A percentile compares a stretch with the other conserved stretches of the same genome.
These are phyloP conservation scores for Bacidia gigantensis DNA, from an alignment of 495 filamentous ascomycete genomes.

Conservation along the genomic window DNA sequence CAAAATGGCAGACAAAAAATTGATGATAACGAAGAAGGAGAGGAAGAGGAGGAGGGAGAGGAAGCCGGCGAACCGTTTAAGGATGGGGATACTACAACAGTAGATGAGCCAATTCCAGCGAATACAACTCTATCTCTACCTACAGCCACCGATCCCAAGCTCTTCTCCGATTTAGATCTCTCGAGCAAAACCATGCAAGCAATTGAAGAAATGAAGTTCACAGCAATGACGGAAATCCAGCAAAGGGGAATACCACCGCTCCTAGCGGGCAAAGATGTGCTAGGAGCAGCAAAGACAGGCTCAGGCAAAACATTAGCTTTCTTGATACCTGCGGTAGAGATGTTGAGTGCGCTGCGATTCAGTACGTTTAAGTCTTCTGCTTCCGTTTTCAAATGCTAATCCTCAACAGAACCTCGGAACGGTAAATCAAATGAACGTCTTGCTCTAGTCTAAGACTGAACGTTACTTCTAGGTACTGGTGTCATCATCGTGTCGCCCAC, in stretches of 20 bases:
- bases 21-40: neutral
- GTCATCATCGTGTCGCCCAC: conserved; percentile 79
- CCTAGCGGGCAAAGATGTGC: conserved; percentile 79
- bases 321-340: conserved; percentile 87
- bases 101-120: conserved; percentile 18
- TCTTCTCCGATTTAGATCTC: conserved; percentile 72
- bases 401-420: conserved; percentile 51
- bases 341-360: conserved; percentile 80
- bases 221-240: conserved; percentile 94
- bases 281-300: conserved; percentile 94
- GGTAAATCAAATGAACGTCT: conserved; percentile 14
- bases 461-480: conserved; percentile 27
- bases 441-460: neutral
- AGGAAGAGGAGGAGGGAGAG: neutral
- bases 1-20: no score
- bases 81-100: conserved; percentile 15
- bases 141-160: conserved; percentile 37
- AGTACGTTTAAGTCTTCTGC: no score
- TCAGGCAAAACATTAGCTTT: conserved; percentile 94
- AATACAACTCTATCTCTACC: conserved; percentile 42
- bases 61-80: conserved; percentile 8
- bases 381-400: no score
- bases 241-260: conserved; percentile 74
- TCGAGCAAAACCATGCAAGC: conserved; percentile 78
- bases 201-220: conserved; percentile 82